A percentile compares a stretch with the other conserved stretches of the same genome.
Evolutionary conservation across 805 yeast genomes (phyloP).

Genomic region (Candida xyloterini): DNA sequence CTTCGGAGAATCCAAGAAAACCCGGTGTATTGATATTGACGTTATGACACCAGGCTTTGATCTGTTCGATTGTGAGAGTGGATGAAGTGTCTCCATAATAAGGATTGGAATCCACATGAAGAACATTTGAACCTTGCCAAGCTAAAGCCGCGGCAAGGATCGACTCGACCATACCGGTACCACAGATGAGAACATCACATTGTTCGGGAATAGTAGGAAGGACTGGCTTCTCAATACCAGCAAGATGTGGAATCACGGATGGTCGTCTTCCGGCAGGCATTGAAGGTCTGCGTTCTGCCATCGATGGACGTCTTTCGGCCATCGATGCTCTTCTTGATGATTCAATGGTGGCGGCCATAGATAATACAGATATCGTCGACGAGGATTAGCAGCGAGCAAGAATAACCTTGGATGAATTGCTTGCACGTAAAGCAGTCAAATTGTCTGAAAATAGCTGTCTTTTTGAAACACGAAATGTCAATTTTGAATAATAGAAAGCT

Average conservation of each 20-base stretch:
- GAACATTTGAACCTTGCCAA: slow-evolving; percentile 96
- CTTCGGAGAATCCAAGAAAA: slow-evolving; percentile 46
- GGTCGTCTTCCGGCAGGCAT: slow-evolving; percentile 31
- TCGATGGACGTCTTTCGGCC: slow-evolving; percentile 66
- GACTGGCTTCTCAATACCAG: slow-evolving; percentile 73
- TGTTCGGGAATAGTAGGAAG: slow-evolving; percentile 61
- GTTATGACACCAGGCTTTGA: slow-evolving; percentile 74
- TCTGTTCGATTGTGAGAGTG: slow-evolving; percentile 81
- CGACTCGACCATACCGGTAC: slow-evolving; percentile 88
- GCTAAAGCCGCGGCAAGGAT: slow-evolving; percentile 90
- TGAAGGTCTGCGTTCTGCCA: slow-evolving; percentile 38
- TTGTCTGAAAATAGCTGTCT: neutral
- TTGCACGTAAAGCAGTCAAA: neutral
- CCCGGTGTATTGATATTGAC: slow-evolving; percentile 49
- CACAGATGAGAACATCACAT: slow-evolving; percentile 86
- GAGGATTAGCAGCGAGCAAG: neutral
- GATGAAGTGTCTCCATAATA: slow-evolving; percentile 90
- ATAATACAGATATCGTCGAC: slow-evolving; percentile 3
- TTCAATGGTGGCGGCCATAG: slow-evolving; percentile 24
- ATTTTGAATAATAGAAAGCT: slow-evolving; percentile 1
- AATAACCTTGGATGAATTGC: too few species aligned
- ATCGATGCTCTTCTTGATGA: slow-evolving; percentile 52
- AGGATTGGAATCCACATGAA: slow-evolving; percentile 81
- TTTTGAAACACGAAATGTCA: neutral
- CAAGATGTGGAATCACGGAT: slow-evolving; percentile 61